Conservation (phyloP, 2,329 filamentous ascomycete genomes). For the Fusarium nanum region DNA sequence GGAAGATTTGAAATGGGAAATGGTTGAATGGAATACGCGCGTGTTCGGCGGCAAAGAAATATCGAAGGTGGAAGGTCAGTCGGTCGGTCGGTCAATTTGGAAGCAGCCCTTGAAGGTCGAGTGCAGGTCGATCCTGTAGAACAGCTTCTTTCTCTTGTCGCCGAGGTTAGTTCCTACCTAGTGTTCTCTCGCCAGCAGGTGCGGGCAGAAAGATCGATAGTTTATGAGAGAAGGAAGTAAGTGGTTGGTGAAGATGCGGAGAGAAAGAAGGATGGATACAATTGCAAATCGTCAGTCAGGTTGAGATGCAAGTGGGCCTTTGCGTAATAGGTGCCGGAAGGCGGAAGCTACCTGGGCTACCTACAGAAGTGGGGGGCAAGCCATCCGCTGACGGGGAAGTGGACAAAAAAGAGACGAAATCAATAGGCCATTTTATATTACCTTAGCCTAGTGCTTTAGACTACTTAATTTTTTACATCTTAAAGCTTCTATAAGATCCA, state of each 20-base stretch:
- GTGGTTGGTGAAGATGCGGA: conserved; percentile 47
- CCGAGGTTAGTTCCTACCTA: neutral
- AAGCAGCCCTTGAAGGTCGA: conserved; percentile 49
- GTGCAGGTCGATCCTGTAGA: conserved; percentile 56
- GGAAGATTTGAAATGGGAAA: neutral
- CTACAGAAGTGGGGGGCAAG: conserved; percentile 39
- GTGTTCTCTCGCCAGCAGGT: conserved; percentile 15
- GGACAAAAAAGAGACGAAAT: conserved; percentile 33
- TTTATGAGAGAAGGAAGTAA: conserved; percentile 33
- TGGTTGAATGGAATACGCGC: conserved; percentile 10
- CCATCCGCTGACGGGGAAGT: conserved; percentile 36
- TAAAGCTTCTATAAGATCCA: neutral
- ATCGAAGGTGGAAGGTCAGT: conserved; percentile 13
- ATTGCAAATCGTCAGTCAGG: conserved; percentile 55
- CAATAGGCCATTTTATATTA: neutral
- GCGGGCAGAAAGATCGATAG: conserved; percentile 18
- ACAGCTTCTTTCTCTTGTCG: conserved; percentile 48
- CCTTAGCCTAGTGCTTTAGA: neutral
- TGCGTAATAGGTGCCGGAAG: conserved; percentile 53
- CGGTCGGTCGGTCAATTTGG: conserved; percentile 37
- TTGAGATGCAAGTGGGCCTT: conserved; percentile 54
- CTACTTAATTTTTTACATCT: neutral
- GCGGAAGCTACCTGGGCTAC: conserved; percentile 8
- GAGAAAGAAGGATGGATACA: conserved; percentile 48
- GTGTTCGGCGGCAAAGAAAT: conserved; percentile 27